A percentile compares a stretch with the other conserved stretches of the same genome.
These are phyloP conservation scores for Chalaropsis ovoidea DNA, from an alignment of 2,329 filamentous ascomycete species.

Conservation along the genomic window DNA sequence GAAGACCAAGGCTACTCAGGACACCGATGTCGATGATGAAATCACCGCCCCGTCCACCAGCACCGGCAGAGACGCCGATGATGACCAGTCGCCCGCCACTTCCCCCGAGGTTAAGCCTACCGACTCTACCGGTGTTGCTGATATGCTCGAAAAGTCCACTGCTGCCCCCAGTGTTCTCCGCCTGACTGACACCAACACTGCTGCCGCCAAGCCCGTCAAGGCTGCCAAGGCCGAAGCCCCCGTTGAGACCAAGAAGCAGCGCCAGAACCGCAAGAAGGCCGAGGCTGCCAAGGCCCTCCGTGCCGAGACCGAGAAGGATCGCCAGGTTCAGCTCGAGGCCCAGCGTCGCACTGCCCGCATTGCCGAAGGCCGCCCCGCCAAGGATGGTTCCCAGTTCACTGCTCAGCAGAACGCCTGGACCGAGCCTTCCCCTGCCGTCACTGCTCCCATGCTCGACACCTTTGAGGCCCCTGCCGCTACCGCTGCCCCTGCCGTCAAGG, in stretches of 20 bases:
- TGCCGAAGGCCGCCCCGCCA: conserved; percentile 70
- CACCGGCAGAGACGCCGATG: conserved; percentile 65
- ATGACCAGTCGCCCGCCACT: conserved; percentile 61
- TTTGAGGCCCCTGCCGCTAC: conserved; percentile 32
- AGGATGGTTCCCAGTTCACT: conserved; percentile 60
- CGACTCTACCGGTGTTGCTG: conserved; percentile 61
- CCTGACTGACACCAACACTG: conserved; percentile 50
- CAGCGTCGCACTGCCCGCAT: conserved; percentile 74
- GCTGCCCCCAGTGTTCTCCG: conserved; percentile 65
- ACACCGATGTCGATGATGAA: conserved; percentile 37
- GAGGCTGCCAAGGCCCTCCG: conserved; percentile 66
- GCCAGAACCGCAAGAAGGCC: conserved; percentile 81
- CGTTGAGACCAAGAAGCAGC: conserved; percentile 85
- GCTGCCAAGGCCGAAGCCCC: conserved; percentile 53
- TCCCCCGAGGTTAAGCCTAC: conserved; percentile 54
- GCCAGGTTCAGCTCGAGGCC: conserved; percentile 66
- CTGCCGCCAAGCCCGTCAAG: conserved; percentile 53
- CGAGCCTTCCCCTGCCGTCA: conserved; percentile 32
- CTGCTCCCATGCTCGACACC: conserved; percentile 49
- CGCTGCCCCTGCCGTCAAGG: conserved; percentile 31
- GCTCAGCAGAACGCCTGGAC: conserved; percentile 38
- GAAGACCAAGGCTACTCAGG: conserved; percentile 52
- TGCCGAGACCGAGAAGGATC: conserved; percentile 67
- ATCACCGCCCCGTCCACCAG: conserved; percentile 54
- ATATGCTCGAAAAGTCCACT: conserved; percentile 74